Percentiles rank a stretch among this genome's conserved stretches.
phyloP scores from a whole-genome alignment of 2,329 filamentous ascomycete genomes.

The Phaeomoniella chlamydospora region DNA sequence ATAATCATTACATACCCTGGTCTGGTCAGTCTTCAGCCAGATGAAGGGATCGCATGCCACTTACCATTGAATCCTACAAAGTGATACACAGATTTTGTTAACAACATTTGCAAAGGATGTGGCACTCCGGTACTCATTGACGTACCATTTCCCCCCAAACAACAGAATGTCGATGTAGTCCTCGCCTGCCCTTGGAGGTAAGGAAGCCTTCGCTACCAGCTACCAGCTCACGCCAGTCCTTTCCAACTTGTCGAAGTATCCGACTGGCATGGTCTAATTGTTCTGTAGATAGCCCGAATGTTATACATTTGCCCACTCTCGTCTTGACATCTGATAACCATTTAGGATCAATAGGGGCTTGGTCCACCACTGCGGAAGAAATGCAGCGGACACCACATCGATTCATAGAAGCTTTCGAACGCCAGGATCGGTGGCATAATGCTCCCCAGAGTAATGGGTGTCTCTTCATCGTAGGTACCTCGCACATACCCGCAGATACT shows the following conservation, averaged over 20 bases:
- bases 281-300: conserved; percentile 49
- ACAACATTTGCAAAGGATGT: no score
- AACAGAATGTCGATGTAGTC: conserved; percentile 52
- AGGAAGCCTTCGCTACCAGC: conserved; percentile 66
- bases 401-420: no score
- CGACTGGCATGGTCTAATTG: conserved; percentile 44
- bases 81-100: no score
- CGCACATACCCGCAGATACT: no score
- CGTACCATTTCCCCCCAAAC: conserved; percentile 77
- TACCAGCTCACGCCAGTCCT: conserved; percentile 57
- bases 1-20: conserved; percentile 1
- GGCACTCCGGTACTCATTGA: no score
- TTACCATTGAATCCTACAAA: conserved; percentile 30
- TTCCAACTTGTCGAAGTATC: conserved; percentile 45
- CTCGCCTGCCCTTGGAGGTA: conserved; percentile 44
- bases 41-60: conserved; percentile 6
- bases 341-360: conserved; percentile 28
- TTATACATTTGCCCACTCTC: conserved; percentile 60
- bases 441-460: no score
- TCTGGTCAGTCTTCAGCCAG: not conserved
- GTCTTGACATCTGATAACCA: conserved; percentile 58
- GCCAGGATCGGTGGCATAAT: no score
- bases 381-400: no score
- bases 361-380: not conserved
- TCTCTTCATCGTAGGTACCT: no score